phyloP scores from a whole-genome alignment of 768 basidiomycete species.

The Amanita rubescens region DNA sequence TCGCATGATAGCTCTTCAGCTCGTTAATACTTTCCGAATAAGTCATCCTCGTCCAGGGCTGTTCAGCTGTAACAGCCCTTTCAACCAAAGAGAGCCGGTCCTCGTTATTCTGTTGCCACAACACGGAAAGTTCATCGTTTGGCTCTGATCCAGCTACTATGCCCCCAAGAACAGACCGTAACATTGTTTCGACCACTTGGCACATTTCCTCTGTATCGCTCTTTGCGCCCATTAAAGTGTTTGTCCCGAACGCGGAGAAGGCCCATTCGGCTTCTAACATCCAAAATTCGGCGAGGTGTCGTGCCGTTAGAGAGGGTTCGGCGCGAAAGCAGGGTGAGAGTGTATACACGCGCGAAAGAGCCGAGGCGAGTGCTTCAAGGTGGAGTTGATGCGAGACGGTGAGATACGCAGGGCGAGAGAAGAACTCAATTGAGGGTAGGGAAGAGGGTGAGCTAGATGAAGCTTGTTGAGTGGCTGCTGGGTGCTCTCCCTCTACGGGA shows the following conservation, averaged over 20 bases:
- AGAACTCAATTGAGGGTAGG: conserved; percentile 46
- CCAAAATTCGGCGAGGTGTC: conserved; percentile 98
- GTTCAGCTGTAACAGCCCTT: conserved; percentile 23
- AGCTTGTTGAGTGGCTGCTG: conserved; percentile 13
- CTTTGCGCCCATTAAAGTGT: conserved; percentile 1
- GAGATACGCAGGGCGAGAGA: conserved; percentile 69
- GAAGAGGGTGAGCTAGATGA: conserved; percentile 6
- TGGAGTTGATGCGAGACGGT: conserved; percentile 97
- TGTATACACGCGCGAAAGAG: conserved; percentile 82
- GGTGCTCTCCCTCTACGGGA: conserved; percentile 26
- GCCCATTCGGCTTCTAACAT: conserved; percentile 98
- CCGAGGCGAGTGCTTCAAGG: conserved; percentile 77
- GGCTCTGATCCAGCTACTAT: conserved; percentile 10
- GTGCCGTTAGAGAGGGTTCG: conserved; percentile 76
- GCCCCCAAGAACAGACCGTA: conserved; percentile 19
- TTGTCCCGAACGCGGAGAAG: conserved; percentile 11
- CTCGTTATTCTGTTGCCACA: conserved; percentile 28
- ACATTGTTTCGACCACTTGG: conserved; percentile 29
- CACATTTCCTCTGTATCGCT: conserved; percentile 38
- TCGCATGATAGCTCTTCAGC: conserved; percentile 33
- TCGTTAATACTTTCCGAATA: conserved; percentile 71
- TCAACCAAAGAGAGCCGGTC: conserved; percentile 28
- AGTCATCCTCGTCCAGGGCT: conserved; percentile 63
- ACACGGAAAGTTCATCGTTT: conserved; percentile 22
- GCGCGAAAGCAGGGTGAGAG: conserved; percentile 93